Base-by-base conservation (phyloP, 169 alveolate genomes). In the Eimeria nieschulzi region DNA sequence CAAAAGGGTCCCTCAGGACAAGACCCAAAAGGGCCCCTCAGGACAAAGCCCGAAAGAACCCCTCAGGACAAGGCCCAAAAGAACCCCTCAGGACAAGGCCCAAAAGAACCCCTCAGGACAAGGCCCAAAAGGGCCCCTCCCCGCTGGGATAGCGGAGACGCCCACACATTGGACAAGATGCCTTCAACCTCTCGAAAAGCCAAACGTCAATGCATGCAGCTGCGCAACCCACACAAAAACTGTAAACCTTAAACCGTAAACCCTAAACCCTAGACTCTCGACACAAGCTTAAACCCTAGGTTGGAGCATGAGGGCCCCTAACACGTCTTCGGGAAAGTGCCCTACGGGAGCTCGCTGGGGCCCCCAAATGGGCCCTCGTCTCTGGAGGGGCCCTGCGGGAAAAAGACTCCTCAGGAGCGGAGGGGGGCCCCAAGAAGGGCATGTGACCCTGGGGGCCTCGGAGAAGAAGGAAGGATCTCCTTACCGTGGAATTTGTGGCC, bases 81-180 rank as follows among this genome's bases (percentile, higher is more conserved):
- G 46, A 3, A 3, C 46, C 46, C 46, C 46, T 59, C 68, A 19
- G 68, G 68, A 59, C 23, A 59, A 12, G 68, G 2, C 1, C 68
- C n/a, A 59, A 5, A 59, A 15, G n/a, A 5, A 2, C 68, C 68
- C 46, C 46, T 59, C 68, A 19, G 68, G 68, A 59, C 23, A 59
- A 12, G 68, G 23, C 15, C 68, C n/a, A 59, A 19, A 59, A 15
- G 23, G 73, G 33, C 73, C 87, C 87, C 55, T 39, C 72, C 21
- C 87, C 87, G 54, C 87, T 79, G 55, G 87, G 87, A 55, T 79
- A 79, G 73, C 87, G 87, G 17, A 79, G 56, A 54, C 68, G 87
- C 33, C 87, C 87, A 23, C 87, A 79, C 87, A 79, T 79, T 79
- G 87, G 87, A 71, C 87, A 79, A n/a, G 87, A 79, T 51, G 87